Base-by-base conservation (phyloP, 345 rosid species). In the Linum usitatissimum region DNA sequence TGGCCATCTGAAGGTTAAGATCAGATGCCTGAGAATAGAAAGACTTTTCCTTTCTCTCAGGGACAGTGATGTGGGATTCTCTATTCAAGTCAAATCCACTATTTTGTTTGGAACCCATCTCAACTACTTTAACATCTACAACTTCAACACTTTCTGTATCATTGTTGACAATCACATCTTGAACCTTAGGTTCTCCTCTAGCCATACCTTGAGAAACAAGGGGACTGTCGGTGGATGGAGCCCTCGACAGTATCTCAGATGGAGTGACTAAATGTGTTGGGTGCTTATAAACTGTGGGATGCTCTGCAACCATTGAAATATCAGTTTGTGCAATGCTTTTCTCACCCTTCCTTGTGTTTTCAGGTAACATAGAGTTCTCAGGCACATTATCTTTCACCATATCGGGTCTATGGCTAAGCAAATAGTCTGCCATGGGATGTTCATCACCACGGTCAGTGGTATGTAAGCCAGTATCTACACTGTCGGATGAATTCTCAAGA, bases 141-240 rank as follows among this genome's bases (percentile, higher is more conserved):
- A 45, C 34, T 40, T 45, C 68, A 55, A n/a, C 62, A 60, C 45
- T 60, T 59, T 55, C 72, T 5, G 18, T 28, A 31, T 59, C 69
- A 64, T 68, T 53, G 39, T 64, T 60, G 59, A 59, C 20, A 36
- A 58, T 20, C 58, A 45, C 76, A 64, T 68, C 68, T 49, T 54
- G 72, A 5, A 48, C 21, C 48, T 66, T 66, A 30, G 64, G 30
- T 34, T 66, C 70, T 18, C 28, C 68, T 1, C 13, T 64, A 58
- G 64, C 76, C 70, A 67, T 69, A 42, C 71, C 77, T 57, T 72
- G 73, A 73, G 62, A 66, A 69, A 72, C 68, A 53, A 73, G 84
- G 64, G 73, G n/a, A 75, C 39, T 77, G 18, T 64, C 71, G 63
- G 91, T 67, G n/a, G 69, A 64, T 14, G 66, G 3, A 19, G 62